Base-by-base conservation (phyloP, 2,329 filamentous ascomycete genomes). In the Cladosporium austrohemisphaericum region DNA sequence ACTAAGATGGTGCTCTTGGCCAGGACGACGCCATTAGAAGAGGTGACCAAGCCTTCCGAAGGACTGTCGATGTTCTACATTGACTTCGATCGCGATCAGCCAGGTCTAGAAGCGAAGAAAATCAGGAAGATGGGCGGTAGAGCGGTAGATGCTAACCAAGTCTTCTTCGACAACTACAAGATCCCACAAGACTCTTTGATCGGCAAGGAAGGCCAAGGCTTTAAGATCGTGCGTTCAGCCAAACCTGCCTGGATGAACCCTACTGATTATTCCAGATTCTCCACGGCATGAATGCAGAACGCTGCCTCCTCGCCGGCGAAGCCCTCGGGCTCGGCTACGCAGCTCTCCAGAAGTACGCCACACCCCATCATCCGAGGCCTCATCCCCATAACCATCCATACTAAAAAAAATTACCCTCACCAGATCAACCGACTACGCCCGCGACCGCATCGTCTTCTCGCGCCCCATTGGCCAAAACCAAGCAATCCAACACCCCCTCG, bases 51-150 rank as follows among this genome's bases (percentile, higher is more conserved):
- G 61, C 79, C 84, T 0, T 86, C 80, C n/a, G 81, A 91, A 63
- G 87, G 85, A 0, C 73, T 94, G 0, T 89, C 85, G 0, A 71
- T 94, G 23, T 92, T 94, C 66, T 93, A 84, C 60, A 88, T 94
- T 51, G 81, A 88, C 51, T 75, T 94, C 4, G 80, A 92, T 63
- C 76, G 76, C 18, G 62, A 63, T 0, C 69, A 76, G 3, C 77
- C 84, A 0, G 79, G 79, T 0, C 71, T 92, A 1, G 79, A 85
- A 8, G 72, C 93, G 62, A 80, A 80, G 35, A 80, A 72, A 61
- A 94, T 94, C 58, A 83, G 80, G 67, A 94, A 94, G 66, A 93
- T 94, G 87, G 89, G 89, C 7, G 86, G 87, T 0, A 74, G 86
- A 10, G 86, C 87, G 0, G 81, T 94, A 1, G 88, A 93, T 60